Conservation (phyloP, 805 yeast genomes). For the Spathaspora gorwiae region DNA sequence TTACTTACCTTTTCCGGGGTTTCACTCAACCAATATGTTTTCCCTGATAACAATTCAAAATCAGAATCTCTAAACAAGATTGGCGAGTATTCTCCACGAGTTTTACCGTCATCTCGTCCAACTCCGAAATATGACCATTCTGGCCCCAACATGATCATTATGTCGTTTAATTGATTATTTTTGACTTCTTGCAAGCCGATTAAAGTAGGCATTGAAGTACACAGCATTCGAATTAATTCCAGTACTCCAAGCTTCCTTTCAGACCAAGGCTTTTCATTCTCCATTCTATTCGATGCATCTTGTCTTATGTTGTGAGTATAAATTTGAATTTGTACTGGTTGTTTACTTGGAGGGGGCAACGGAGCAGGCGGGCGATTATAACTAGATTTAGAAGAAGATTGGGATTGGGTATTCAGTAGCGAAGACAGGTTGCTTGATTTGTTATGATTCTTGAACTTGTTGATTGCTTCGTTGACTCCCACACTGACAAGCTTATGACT, state of each 20-base stretch:
- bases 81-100: slow-evolving; percentile 26
- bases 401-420: neutral
- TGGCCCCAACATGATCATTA: slow-evolving; percentile 18
- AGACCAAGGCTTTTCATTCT: slow-evolving; percentile 43
- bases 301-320: slow-evolving; percentile 44
- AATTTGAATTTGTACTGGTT: slow-evolving; percentile 8
- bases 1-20: slow-evolving; percentile 23
- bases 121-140: slow-evolving; percentile 26
- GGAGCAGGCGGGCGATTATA: neutral
- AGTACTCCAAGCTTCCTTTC: slow-evolving; percentile 33
- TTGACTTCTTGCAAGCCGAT: slow-evolving; percentile 40
- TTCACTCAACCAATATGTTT: slow-evolving; percentile 24
- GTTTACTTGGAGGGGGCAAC: neutral
- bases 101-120: slow-evolving; percentile 26
- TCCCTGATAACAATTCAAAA: slow-evolving; percentile 19
- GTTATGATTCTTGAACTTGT: neutral
- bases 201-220: slow-evolving; percentile 23
- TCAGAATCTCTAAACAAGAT: slow-evolving; percentile 18
- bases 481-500: too few species aligned
- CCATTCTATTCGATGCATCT: slow-evolving; percentile 26
- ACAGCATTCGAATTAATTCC: slow-evolving; percentile 5
- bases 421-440: neutral
- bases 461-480: too few species aligned
- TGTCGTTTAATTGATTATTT: slow-evolving; percentile 30
- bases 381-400: neutral